These are phyloP conservation scores for Saccharomycopsis hybrid DNA, from an alignment of 1,139 yeast species.

Conservation along the genomic window DNA sequence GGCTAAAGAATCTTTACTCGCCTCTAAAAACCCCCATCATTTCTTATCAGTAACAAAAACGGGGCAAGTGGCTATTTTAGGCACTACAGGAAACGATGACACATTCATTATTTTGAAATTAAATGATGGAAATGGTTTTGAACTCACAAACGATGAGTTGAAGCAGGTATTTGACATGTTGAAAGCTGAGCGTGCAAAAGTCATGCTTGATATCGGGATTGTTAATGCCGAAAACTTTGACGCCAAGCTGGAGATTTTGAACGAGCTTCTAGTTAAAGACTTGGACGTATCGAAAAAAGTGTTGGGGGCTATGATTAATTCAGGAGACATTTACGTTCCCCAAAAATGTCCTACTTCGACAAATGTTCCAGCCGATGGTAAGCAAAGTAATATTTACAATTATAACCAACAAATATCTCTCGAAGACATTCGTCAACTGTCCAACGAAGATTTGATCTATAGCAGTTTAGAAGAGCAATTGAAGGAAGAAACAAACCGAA, in stretches of 20 bases:
- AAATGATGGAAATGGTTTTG: slow-evolving; percentile 24
- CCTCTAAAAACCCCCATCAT: slow-evolving; percentile 37
- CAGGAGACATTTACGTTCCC: slow-evolving; percentile 35
- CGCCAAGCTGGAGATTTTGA: slow-evolving; percentile 21
- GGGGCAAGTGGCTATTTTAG: slow-evolving; percentile 41
- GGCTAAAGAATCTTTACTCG: slow-evolving; percentile 38
- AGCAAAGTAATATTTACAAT: not conserved
- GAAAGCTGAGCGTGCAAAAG: slow-evolving; percentile 26
- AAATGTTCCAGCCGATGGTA: not conserved
- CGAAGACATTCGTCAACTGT: not conserved
- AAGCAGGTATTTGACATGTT: slow-evolving; percentile 24
- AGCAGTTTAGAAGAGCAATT: not conserved
- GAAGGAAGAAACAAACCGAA: not conserved
- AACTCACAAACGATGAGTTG: not conserved
- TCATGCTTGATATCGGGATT: slow-evolving; percentile 33
- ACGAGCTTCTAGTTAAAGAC: slow-evolving; percentile 19
- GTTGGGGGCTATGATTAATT: slow-evolving; percentile 36
- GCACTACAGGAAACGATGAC: slow-evolving; percentile 41
- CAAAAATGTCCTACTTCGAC: slow-evolving; percentile 3
- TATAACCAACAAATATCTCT: not conserved
- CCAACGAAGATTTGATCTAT: not conserved
- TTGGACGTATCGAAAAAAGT: slow-evolving; percentile 23
- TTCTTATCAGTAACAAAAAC: slow-evolving; percentile 39
- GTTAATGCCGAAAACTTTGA: slow-evolving; percentile 26
- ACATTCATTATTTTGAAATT: slow-evolving; percentile 36